Evolutionary conservation across 768 basidiomycete species (phyloP).

Genomic region (Lactarius tabidus): DNA sequence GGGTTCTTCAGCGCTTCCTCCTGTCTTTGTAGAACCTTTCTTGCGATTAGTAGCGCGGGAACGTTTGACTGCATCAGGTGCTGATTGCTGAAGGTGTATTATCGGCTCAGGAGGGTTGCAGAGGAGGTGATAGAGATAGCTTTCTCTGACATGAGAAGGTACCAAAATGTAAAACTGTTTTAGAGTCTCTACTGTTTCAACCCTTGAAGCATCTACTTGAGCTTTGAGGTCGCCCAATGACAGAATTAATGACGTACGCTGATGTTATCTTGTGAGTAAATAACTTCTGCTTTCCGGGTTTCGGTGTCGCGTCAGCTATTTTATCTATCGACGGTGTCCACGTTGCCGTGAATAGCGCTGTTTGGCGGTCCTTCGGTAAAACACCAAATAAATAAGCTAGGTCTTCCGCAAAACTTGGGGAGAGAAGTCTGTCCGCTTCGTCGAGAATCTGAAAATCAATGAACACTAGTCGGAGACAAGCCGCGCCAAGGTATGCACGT

Average conservation of each 20-base stretch:
- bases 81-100: constrained; percentile 55
- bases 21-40: constrained; percentile 30
- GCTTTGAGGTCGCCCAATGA: constrained; percentile 8
- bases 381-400: constrained; percentile 69
- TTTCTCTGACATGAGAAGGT: constrained; percentile 91
- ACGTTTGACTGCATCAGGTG: constrained; percentile 33
- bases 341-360: constrained; percentile 95
- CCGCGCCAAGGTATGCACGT: constrained; percentile 28
- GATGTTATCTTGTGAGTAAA: constrained; percentile 80
- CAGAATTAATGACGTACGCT: constrained; percentile 44
- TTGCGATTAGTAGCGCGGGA: constrained; percentile 26
- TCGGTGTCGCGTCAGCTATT: constrained; percentile 66
- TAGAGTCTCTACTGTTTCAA: constrained; percentile 85
- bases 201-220: constrained; percentile 40
- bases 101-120: constrained; percentile 84
- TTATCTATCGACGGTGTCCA: constrained; percentile 82
- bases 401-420: constrained; percentile 85
- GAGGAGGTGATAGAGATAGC: constrained; percentile 86
- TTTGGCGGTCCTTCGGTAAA: constrained; percentile 86
- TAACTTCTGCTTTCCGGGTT: constrained; percentile 78
- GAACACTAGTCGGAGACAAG: neutral
- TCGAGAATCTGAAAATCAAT: constrained; percentile 68
- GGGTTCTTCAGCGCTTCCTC: constrained; percentile 41
- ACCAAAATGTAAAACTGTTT: constrained; percentile 89
- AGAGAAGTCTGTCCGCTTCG: constrained; percentile 92